Base-by-base conservation (phyloP, 2,329 filamentous ascomycete genomes). In the Hypoxylon sp. region DNA sequence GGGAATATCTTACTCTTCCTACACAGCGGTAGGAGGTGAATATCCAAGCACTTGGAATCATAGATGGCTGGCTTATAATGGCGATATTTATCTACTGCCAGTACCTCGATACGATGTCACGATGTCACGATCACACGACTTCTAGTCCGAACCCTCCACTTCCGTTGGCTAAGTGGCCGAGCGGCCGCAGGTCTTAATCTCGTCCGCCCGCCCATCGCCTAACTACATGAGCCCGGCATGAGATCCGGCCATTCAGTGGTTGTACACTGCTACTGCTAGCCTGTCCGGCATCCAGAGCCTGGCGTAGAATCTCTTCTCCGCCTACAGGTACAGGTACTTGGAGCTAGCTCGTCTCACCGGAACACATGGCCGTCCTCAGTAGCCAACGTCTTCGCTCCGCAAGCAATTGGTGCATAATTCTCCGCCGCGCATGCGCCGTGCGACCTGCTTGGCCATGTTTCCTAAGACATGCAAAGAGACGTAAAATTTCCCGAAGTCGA, bases 401-500 rank as follows among this genome's bases (percentile, higher is more conserved):
- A 60, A 56, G 53, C 41, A 54, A 69, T 66, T 68, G 67, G 67
- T 58, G 54, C 58, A 50, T 69, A 68, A 70, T 69, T 70, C 66
- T 70, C 68, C 69, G 70, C 58, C 55, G 54, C 60, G 58, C 62
- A 69, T 67, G 68, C 64, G 56, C 59, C 64, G 73, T 74, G 67
- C 60, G 38, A 75, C 72, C 42, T 38, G 31, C 37, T 40, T 52
- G 50, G 60, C 61, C 65, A 63, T 62, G 64, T 63, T 68, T 65
- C 65, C 68, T 65, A 69, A 66, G 17, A n/a, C 60, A 65, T 67
- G 64, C 67, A 67, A 66, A 69, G 66, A 67, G 53, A 65, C 66
- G 65, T 59, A 66, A 69, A 60, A 67, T 70, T 69, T 69, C 70
- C 73, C 73, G 71, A 71, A 71, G 69, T 72, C 72, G 64, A 70